Conservation (phyloP, 768 basidiomycete species). For the Suillus placidus region DNA sequence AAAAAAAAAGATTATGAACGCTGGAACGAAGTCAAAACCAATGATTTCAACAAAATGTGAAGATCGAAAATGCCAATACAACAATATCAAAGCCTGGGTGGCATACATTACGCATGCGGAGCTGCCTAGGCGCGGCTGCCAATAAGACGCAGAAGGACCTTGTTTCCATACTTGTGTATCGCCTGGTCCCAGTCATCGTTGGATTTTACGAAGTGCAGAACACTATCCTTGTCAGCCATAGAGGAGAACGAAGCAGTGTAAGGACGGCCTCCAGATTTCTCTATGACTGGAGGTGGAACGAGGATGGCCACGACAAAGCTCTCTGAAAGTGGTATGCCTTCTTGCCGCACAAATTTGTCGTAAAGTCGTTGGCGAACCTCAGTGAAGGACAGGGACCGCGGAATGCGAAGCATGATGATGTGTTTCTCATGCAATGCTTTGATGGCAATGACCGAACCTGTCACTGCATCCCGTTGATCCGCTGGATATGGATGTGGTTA, state of each 20-base stretch:
- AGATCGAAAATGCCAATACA: slow-evolving; percentile 9
- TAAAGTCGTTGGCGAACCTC: slow-evolving; percentile 61
- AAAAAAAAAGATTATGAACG: neutral
- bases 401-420: slow-evolving; percentile 63
- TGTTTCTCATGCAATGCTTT: slow-evolving; percentile 66
- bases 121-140: slow-evolving; percentile 29
- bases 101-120: slow-evolving; percentile 5
- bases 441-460: slow-evolving; percentile 45
- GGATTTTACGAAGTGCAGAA: slow-evolving; percentile 50
- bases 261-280: slow-evolving; percentile 23
- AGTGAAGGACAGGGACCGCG: slow-evolving; percentile 47
- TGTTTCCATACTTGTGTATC: slow-evolving; percentile 45
- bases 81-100: slow-evolving; percentile 8
- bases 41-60: slow-evolving; percentile 8
- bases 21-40: slow-evolving; percentile 4
- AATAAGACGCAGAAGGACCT: slow-evolving; percentile 59
- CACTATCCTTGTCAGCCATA: slow-evolving; percentile 23
- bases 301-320: slow-evolving; percentile 60
- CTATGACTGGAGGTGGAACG: slow-evolving; percentile 36
- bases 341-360: slow-evolving; percentile 68
- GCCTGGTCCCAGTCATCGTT: slow-evolving; percentile 66
- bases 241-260: slow-evolving; percentile 40
- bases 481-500: slow-evolving; percentile 39
- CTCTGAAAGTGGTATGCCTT: slow-evolving; percentile 53
- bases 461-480: slow-evolving; percentile 36